Conservation (phyloP, 176 grass and related monocot genomes). For the Aegilops umbellulata region DNA sequence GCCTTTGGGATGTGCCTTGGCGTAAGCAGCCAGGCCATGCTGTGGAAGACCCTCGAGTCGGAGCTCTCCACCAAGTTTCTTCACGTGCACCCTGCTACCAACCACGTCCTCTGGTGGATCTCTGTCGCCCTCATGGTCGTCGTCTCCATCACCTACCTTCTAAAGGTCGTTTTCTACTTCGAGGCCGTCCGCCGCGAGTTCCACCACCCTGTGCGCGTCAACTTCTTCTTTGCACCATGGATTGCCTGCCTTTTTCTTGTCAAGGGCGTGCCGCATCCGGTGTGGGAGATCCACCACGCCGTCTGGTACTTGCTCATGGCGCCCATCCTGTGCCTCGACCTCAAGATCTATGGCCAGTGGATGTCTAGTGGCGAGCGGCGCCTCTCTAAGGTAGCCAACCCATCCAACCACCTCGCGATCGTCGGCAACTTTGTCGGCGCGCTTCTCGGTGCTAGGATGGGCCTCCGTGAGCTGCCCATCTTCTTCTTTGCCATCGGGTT, state of each 20-base stretch:
- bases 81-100: slow-evolving; percentile 28
- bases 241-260: slow-evolving; percentile 54
- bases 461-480: slow-evolving; percentile 46
- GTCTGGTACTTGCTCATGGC: slow-evolving; percentile 65
- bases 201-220: slow-evolving; percentile 46
- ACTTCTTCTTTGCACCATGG: slow-evolving; percentile 67
- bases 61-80: slow-evolving; percentile 31
- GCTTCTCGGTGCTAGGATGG: slow-evolving; percentile 58
- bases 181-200: slow-evolving; percentile 48
- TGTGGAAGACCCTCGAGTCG: slow-evolving; percentile 50
- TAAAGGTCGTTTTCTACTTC: slow-evolving; percentile 54
- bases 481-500: slow-evolving; percentile 73
- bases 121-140: slow-evolving; percentile 31
- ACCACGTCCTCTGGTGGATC: slow-evolving; percentile 41
- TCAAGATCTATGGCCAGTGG: slow-evolving; percentile 90
- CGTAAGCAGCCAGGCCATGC: slow-evolving; percentile 50
- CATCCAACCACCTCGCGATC: slow-evolving; percentile 60
- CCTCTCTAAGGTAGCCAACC: slow-evolving; percentile 72
- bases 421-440: slow-evolving; percentile 66
- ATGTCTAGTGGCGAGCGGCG: slow-evolving; percentile 70
- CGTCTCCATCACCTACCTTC: slow-evolving; percentile 30
- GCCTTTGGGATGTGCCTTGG: slow-evolving; percentile 54
- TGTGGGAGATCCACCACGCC: not conserved
- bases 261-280: not conserved
- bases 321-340: slow-evolving; percentile 46